Percentiles rank a stretch among this genome's conserved stretches.
Conservation (phyloP, 2,329 filamentous ascomycete genomes). For the Akanthomyces dipterigenus region DNA sequence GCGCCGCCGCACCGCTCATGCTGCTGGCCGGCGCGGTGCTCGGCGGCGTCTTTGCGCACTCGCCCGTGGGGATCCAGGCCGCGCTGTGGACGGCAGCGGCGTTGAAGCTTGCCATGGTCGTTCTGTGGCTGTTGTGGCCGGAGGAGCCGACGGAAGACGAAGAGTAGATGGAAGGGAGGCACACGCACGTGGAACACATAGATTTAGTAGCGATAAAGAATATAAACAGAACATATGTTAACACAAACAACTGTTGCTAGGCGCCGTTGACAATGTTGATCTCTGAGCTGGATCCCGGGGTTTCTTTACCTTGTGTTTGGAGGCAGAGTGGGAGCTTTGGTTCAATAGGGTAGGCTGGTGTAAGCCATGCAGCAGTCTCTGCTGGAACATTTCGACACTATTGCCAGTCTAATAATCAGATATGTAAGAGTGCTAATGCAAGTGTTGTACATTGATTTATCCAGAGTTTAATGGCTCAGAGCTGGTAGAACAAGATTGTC, state of each 20-base stretch:
- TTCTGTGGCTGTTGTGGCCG: slow-evolving; percentile 57
- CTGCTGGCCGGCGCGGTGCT: slow-evolving; percentile 43
- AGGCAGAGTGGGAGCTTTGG: too few relatives aligned
- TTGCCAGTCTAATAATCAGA: too few relatives aligned
- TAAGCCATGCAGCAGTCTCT: too few relatives aligned
- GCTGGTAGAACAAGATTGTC: too few relatives aligned
- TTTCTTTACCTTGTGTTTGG: too few relatives aligned
- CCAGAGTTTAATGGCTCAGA: too few relatives aligned
- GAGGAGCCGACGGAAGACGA: slow-evolving; percentile 31
- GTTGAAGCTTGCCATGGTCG: slow-evolving; percentile 49
- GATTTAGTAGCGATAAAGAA: neutral
- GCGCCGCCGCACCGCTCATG: slow-evolving; percentile 42
- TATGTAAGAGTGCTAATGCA: too few relatives aligned
- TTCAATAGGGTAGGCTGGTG: too few relatives aligned
- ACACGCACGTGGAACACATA: neutral
- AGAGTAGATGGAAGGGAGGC: neutral
- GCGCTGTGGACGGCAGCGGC: slow-evolving; percentile 54
- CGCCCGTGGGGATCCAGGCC: slow-evolving; percentile 40
- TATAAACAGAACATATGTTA: too few relatives aligned
- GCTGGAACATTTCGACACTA: too few relatives aligned
- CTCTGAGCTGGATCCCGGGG: neutral
- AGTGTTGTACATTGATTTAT: too few relatives aligned
- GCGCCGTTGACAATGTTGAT: neutral
- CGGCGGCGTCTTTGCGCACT: slow-evolving; percentile 45
- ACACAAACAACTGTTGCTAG: neutral